Base-by-base conservation (phyloP, 331 rosid genomes). In the Malus hybrid region DNA sequence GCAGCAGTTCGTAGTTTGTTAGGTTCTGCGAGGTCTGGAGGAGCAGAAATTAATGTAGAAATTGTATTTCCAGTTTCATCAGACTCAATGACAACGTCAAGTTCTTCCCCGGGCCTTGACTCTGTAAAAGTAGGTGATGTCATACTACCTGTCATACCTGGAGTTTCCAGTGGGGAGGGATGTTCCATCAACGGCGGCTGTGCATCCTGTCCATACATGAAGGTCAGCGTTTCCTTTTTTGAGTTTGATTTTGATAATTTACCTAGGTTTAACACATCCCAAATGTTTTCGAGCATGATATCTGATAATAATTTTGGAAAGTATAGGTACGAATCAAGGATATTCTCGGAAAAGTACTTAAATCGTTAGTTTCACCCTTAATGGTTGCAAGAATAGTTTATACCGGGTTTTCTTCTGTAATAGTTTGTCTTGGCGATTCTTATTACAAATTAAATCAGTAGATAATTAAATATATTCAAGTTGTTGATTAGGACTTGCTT, bases 171-270 rank as follows among this genome's bases (percentile, higher is more conserved):
- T 14, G 99, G 99, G 65, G 99, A 92, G 86, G 97, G 99, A 20
- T 95, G 99, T 85, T 95, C 97, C 28, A 85, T 92, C 75, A 90
- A 95, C 29, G 97, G 97, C 44, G 97, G 99, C 52, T 95, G 99
- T 70, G 99, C 99, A 30, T 95, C 99, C 67, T 95, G 99, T 86
- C 99, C 99, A 24, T 95, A 92, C 86, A 92, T 95, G 99, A 95
- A 95, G 97, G 99, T 95, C 65, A 75, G 57, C 57, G 5, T 67
- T 29, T 39, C 12, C 16, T 39, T 44, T 10, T 44, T 65, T 16
- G 6, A 3, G 53, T 33, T 72, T 72, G 44, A 1, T 13, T 32
- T 22, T 15, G 5, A 20, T 57, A 24, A 4, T 72, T 34, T 22
- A 34, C 22, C 15, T 13, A 20, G 66, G 66, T 39, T 14, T 39